Conservation (phyloP, 2,329 filamentous ascomycete genomes). For the Colletotrichum orbiculare region DNA sequence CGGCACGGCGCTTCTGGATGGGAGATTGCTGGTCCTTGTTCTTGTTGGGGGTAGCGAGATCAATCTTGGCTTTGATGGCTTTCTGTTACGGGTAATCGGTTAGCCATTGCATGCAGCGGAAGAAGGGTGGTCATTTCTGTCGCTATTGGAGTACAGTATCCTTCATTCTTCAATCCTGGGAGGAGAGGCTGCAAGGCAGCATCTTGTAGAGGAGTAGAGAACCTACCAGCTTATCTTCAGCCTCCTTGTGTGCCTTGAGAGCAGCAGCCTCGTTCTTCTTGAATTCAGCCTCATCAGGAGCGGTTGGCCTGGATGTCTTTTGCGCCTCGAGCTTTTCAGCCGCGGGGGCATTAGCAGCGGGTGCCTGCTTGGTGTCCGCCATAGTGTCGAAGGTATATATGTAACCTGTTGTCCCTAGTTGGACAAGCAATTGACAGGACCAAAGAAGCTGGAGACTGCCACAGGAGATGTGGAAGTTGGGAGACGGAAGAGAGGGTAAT, state of each 20-base stretch:
- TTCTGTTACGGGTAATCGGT: slow-evolving; percentile 66
- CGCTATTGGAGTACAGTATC: not conserved
- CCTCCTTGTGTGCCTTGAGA: slow-evolving; percentile 86
- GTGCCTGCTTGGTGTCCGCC: slow-evolving; percentile 61
- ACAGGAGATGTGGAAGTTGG: slow-evolving; percentile 14
- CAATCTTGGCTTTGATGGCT: slow-evolving; percentile 87
- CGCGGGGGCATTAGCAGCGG: slow-evolving; percentile 49
- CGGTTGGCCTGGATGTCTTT: slow-evolving; percentile 72
- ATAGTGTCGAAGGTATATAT: slow-evolving; percentile 47
- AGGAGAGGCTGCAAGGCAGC: not conserved
- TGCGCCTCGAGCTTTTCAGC: slow-evolving; percentile 56
- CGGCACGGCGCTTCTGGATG: slow-evolving; percentile 82
- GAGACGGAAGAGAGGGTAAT: slow-evolving; percentile 31
- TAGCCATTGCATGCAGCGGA: slow-evolving; percentile 11
- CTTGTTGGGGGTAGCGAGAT: slow-evolving; percentile 79
- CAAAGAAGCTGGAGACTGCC: slow-evolving; percentile 16
- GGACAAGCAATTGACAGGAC: slow-evolving; percentile 30
- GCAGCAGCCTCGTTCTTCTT: slow-evolving; percentile 82
- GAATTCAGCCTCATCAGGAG: slow-evolving; percentile 88
- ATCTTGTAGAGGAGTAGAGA: not conserved
- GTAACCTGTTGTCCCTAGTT: slow-evolving; percentile 9
- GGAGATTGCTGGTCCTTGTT: slow-evolving; percentile 84
- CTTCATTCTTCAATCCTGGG: not conserved
- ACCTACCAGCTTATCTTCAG: slow-evolving; percentile 70
- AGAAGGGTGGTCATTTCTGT: not conserved